Evolutionary conservation across 2,329 filamentous ascomycete species (phyloP), one percentile per base, ranked within the genome.

Genomic region (Paraphaeosphaeria sporulosa): DNA sequence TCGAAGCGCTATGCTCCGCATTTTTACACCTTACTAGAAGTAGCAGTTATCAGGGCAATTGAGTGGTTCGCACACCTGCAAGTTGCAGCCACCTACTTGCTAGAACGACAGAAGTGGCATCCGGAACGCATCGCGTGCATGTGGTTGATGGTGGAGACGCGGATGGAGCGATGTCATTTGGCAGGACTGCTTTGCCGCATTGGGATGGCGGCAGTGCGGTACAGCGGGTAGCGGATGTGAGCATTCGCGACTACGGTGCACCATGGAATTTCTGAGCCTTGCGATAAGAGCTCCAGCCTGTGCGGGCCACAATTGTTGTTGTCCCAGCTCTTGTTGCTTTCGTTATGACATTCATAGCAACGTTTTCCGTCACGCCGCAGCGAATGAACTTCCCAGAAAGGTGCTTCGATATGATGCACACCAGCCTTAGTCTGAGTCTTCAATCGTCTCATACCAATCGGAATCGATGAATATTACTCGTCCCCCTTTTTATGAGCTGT

Each of bases 141-240:
- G 30, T 21, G 46, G 34, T 27, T 62, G 54, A 54, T 60, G 59
- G 51, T 51, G 59, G 47, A 48, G 62, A 54, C 50, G 38, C 25
- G 17, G 38, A 50, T 32, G 59, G 38, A 48, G 57, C 55, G 60
- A 59, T 61, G 54, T 60, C 47, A 52, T 60, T 55, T 58, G 36
- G 25, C 19, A 32, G 58, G 51, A 49, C 42, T 59, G 57, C 42
- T 47, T 54, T 54, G 21, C 49, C 57, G 12, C 30, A 32, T 54
- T 40, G 30, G 49, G 48, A 8, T 54, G 51, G 51, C n/a, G 51
- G 23, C 51, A 40, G 7, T 17, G 6, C n/a, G n/a, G 19, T 52
- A 5, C 25, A 8, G 34, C 17, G 23, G 6, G 34, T 27, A 43
- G 36, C 32, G 32, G 10, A 21, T n/a, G 38, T 40, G n/a, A 48